Percentiles rank a stretch among this genome's conserved stretches.
Evolutionary conservation across 2,329 filamentous ascomycete genomes (phyloP).

Genomic region (Capronia epimyces): DNA sequence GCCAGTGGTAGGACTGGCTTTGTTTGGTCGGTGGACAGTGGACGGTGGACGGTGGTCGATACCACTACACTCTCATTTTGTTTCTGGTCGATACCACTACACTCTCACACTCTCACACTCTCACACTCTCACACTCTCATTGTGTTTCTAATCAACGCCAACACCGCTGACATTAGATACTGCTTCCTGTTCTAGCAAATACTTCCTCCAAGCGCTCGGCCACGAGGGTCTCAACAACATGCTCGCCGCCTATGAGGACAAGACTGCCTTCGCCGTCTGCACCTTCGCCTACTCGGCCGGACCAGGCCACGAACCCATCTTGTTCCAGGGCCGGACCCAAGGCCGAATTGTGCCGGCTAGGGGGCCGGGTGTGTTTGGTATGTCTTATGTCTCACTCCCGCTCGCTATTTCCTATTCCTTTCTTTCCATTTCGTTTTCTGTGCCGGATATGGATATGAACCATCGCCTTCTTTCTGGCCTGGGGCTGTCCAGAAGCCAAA

Average conservation of each 20-base stretch:
- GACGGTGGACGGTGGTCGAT: too few relatives aligned
- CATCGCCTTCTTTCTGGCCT: too few relatives aligned
- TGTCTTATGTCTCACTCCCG: too few relatives aligned
- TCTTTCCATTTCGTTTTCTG: too few relatives aligned
- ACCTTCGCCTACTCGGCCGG: constrained; percentile 90
- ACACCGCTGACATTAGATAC: background rate
- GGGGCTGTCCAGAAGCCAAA: too few relatives aligned
- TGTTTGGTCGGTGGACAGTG: too few relatives aligned
- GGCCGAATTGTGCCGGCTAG: constrained; percentile 79
- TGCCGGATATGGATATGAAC: too few relatives aligned
- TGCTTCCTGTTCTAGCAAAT: constrained; percentile 60
- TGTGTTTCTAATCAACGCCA: too few relatives aligned
- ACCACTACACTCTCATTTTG: background rate
- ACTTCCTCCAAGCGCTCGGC: constrained; percentile 80
- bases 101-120: background rate
- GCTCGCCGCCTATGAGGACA: constrained; percentile 81
- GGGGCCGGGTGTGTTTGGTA: constrained; percentile 77
- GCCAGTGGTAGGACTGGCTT: too few relatives aligned
- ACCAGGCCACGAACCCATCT: constrained; percentile 72
- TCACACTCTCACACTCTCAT: background rate
- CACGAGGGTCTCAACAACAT: constrained; percentile 84
- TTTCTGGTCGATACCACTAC: background rate
- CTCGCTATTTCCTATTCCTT: background rate
- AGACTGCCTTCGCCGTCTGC: constrained; percentile 86
- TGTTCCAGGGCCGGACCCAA: constrained; percentile 88